A percentile compares a stretch with the other conserved stretches of the same genome.
These are phyloP conservation scores for Byssothecium circinans DNA, from an alignment of 2,329 filamentous ascomycete species.

Conservation along the genomic window DNA sequence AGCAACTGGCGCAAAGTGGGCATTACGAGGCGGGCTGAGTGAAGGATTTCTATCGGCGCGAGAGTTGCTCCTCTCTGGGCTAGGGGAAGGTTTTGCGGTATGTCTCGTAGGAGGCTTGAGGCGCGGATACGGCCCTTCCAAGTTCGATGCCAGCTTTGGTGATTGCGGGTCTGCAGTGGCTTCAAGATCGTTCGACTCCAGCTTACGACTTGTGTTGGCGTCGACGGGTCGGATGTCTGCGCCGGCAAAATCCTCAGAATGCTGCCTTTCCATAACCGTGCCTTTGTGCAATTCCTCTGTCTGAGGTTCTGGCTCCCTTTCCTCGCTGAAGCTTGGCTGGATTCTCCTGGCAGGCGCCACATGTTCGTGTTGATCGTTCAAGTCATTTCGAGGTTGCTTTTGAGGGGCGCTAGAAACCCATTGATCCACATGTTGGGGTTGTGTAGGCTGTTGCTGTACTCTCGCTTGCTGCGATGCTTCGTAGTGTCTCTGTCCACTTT, in stretches of 20 bases:
- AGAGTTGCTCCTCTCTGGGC: conserved; percentile 19
- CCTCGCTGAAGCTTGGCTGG: neutral
- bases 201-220: conserved; percentile 21
- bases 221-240: conserved; percentile 41
- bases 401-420: conserved; percentile 3
- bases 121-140: conserved; percentile 32
- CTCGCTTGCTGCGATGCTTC: neutral
- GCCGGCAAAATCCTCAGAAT: conserved; percentile 49
- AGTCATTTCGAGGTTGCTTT: conserved; percentile 12
- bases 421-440: conserved; percentile 1
- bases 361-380: neutral
- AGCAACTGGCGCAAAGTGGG: conserved; percentile 65
- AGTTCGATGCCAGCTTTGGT: conserved; percentile 25
- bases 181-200: conserved; percentile 13
- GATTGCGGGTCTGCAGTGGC: conserved; percentile 12
- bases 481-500: neutral
- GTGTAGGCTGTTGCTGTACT: conserved; percentile 1
- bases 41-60: conserved; percentile 43
- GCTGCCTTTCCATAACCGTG: conserved; percentile 13
- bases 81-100: conserved; percentile 10
- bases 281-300: neutral
- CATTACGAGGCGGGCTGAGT: conserved; percentile 66
- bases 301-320: neutral
- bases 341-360: neutral
- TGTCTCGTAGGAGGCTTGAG: conserved; percentile 14